Evolutionary conservation across 371 early-diverging fungal genomes (phyloP), one percentile per base, ranked within the genome.

Genomic region (Mucor mucedo): DNA sequence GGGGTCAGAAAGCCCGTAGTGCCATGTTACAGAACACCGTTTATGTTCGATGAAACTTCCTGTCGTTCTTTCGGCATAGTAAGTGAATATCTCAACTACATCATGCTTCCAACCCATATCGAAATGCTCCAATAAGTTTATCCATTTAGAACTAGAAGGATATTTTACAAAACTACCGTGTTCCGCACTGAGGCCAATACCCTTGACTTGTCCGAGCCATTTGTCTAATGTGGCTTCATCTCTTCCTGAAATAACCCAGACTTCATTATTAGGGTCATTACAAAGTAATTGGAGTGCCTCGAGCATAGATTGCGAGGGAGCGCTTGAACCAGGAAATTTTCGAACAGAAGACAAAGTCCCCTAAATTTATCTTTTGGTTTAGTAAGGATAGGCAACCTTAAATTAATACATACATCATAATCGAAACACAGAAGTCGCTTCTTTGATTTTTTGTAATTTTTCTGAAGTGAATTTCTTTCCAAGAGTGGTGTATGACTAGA

Each of bases 221-320:
- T 87, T 77, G 16, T 93, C 91, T 30, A 98, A 70, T 40, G 90
- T 86, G 38, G 83, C 79, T 66, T 93, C 88, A 65, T 97, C 97
- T 42, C 98, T 87, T 1, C 98, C 98, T 39, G 94, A 94, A 29
- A 98, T 93, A 5, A 98, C 84, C 84, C 93, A 96, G 10, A 97
- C 93, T 39, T 88, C 77, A 78, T 97, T 98, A 8, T 77, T 70
- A 16, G 93, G 91, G 67, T 96, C 92, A 8, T 77, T 73, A 8
- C 89, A 81, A 4, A 97, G 80, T 14, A 63, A 56, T 14, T 71
- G 50, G 41, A 97, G 73, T 4, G 90, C 84, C 30, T 78, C 65
- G 3, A 93, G 66, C 87, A 89, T 89, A n/a, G 83, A 78, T 35
- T 79, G 70, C 44, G 90, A 79, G 2, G 92, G 91, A n/a, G 85